Evolutionary conservation across 2,329 filamentous ascomycete genomes (phyloP).

Genomic region (Colletotrichum tofieldiae): DNA sequence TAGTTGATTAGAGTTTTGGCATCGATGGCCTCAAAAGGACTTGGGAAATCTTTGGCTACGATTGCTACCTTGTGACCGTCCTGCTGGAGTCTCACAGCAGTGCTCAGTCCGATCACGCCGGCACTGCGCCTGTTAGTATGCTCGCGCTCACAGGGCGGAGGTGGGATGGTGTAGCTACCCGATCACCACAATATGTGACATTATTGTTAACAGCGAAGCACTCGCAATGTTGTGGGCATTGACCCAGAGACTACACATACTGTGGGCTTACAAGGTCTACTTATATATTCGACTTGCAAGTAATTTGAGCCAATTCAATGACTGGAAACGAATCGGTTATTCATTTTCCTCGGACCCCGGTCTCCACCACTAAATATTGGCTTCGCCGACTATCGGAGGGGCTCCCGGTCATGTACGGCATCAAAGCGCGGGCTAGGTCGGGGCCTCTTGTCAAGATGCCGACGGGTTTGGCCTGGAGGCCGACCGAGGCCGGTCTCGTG

Average conservation of each 20-base stretch:
- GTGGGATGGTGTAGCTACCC: slow-evolving; percentile 24
- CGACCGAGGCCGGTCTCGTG: slow-evolving; percentile 19
- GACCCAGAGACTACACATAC: background rate
- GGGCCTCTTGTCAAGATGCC: background rate
- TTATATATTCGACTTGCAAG: slow-evolving; percentile 1
- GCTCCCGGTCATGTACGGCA: slow-evolving; percentile 12
- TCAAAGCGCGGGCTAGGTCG: slow-evolving; percentile 1
- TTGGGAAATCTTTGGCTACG: slow-evolving; percentile 63
- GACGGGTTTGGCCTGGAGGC: background rate
- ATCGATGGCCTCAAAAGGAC: slow-evolving; percentile 62
- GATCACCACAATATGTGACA: slow-evolving; percentile 38
- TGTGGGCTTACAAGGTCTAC: background rate
- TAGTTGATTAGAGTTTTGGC: slow-evolving; percentile 62
- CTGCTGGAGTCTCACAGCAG: slow-evolving; percentile 62
- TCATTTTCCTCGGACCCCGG: background rate
- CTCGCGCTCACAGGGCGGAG: background rate
- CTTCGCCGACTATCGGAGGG: slow-evolving; percentile 32
- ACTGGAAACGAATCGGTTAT: slow-evolving; percentile 3
- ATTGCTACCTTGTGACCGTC: slow-evolving; percentile 59
- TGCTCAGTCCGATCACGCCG: slow-evolving; percentile 67
- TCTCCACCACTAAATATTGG: background rate
- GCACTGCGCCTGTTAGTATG: slow-evolving; percentile 55
- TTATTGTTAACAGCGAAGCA: background rate
- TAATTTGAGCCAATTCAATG: background rate
- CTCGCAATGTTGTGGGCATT: background rate